phyloP scores from a whole-genome alignment of 345 rosid species.

The Gynandropsis gynandra region DNA sequence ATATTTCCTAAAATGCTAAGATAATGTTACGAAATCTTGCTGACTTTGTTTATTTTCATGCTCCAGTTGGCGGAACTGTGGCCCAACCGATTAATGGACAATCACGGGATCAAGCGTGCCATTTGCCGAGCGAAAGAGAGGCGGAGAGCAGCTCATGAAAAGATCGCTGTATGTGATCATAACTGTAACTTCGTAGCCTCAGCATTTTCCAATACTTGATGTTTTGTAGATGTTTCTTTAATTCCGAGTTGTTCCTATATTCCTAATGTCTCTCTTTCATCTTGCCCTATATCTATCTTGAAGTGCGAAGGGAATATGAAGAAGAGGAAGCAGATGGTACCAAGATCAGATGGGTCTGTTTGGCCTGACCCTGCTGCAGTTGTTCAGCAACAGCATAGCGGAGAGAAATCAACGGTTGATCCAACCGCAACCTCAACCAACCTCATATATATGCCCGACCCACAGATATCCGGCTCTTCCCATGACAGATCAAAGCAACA shows the following conservation, averaged over 20 bases:
- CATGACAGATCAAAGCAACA: slow-evolving; percentile 24
- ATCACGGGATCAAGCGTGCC: slow-evolving; percentile 40
- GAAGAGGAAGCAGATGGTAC: slow-evolving; percentile 22
- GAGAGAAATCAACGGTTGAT: slow-evolving; percentile 14
- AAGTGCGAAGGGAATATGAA: slow-evolving; percentile 22
- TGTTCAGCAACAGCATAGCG: slow-evolving; percentile 9
- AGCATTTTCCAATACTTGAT: slow-evolving; percentile 2
- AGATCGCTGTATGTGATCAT: slow-evolving; percentile 14
- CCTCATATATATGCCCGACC: slow-evolving; percentile 8
- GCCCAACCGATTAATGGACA: slow-evolving; percentile 49
- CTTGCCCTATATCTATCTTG: not conserved
- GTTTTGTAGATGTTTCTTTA: no score
- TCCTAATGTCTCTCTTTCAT: not conserved
- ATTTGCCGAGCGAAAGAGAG: slow-evolving; percentile 45
- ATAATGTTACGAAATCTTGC: not conserved
- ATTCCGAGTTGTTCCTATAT: not conserved
- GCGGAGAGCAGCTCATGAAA: slow-evolving; percentile 25
- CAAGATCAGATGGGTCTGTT: slow-evolving; percentile 11
- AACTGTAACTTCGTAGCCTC: not conserved
- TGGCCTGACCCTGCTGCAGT: slow-evolving; percentile 2
- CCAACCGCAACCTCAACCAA: slow-evolving; percentile 11
- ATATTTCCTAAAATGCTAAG: not conserved
- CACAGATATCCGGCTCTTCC: slow-evolving; percentile 3
- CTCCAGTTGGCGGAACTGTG: slow-evolving; percentile 48
- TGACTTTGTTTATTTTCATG: slow-evolving; percentile 15